A percentile compares a stretch with the other conserved stretches of the same genome.
Evolutionary conservation across 306 rosid species (phyloP).

Genomic region (Arachis stenosperma): DNA sequence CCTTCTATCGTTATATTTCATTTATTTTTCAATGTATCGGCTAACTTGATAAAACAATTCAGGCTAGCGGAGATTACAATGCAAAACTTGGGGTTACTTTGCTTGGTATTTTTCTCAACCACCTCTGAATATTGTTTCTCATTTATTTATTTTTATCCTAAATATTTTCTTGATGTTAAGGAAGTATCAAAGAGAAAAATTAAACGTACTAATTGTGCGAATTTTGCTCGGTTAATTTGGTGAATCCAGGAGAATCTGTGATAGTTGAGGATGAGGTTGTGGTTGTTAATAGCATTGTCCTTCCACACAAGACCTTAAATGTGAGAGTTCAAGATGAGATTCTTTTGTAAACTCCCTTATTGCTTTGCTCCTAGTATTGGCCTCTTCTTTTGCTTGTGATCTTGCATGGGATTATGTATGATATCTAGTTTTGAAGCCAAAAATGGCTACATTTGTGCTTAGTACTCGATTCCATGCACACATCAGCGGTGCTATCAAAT

Average conservation of each 20-base stretch:
- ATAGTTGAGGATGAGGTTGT: constrained; percentile 92
- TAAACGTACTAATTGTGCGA: constrained; percentile 13
- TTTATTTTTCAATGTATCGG: constrained; percentile 20
- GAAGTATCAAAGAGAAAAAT: neutral
- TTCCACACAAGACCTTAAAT: constrained; percentile 89
- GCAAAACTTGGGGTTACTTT: constrained; percentile 91
- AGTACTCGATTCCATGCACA: too few species aligned
- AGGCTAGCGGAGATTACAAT: constrained; percentile 87
- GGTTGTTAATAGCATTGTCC: constrained; percentile 85
- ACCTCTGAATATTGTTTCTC: constrained; percentile 11
- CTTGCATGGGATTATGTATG: constrained; percentile 3
- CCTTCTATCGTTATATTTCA: neutral
- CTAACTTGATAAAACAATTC: constrained; percentile 45
- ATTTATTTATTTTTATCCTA: neutral
- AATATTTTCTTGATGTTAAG: too few species aligned
- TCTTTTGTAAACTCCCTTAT: constrained; percentile 55
- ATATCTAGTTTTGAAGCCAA: neutral
- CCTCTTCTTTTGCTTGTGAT: constrained; percentile 18
- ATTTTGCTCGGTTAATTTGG: constrained; percentile 33
- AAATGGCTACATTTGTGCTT: too few species aligned
- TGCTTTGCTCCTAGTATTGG: constrained; percentile 6
- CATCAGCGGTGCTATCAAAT: neutral
- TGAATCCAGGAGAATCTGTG: constrained; percentile 83
- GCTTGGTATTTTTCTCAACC: constrained; percentile 60
- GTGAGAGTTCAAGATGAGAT: constrained; percentile 92